Percentiles rank a stretch among this genome's conserved stretches.
Evolutionary conservation across 805 yeast species (phyloP).

Genomic region (Metschnikowia henanensis): DNA sequence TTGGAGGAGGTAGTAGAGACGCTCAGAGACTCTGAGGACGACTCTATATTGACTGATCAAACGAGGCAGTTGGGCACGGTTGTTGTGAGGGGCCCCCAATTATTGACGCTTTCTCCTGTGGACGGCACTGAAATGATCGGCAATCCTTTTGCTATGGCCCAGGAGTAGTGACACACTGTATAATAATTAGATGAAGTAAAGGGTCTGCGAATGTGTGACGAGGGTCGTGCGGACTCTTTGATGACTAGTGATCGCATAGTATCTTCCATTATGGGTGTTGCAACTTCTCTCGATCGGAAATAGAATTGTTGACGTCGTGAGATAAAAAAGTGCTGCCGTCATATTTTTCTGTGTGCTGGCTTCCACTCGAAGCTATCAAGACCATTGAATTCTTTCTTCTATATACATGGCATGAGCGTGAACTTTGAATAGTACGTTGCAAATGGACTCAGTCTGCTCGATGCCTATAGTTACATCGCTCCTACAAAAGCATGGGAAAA

Average conservation of each 20-base stretch:
- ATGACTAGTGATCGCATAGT: background rate
- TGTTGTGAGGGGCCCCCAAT: conserved; percentile 81
- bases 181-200: conserved; percentile 1
- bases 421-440: too few relatives aligned
- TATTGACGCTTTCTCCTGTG: conserved; percentile 72
- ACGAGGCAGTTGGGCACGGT: conserved; percentile 64
- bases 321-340: too few relatives aligned
- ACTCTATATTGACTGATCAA: conserved; percentile 49
- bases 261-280: too few relatives aligned
- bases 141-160: conserved; percentile 55
- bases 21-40: conserved; percentile 66
- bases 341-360: too few relatives aligned
- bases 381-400: too few relatives aligned
- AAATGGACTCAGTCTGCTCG: too few relatives aligned
- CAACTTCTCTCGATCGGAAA: too few relatives aligned
- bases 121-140: conserved; percentile 70
- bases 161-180: conserved; percentile 5
- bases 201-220: too few relatives aligned
- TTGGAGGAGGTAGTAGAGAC: conserved; percentile 70
- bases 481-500: background rate
- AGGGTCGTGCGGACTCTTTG: background rate
- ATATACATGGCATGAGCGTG: too few relatives aligned
- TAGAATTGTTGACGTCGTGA: too few relatives aligned
- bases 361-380: too few relatives aligned
- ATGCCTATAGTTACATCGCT: too few relatives aligned